Evolutionary conservation across 208 protist genomes (phyloP), one percentile per base, ranked within the genome.

Genomic region (Phytomonas francai): DNA sequence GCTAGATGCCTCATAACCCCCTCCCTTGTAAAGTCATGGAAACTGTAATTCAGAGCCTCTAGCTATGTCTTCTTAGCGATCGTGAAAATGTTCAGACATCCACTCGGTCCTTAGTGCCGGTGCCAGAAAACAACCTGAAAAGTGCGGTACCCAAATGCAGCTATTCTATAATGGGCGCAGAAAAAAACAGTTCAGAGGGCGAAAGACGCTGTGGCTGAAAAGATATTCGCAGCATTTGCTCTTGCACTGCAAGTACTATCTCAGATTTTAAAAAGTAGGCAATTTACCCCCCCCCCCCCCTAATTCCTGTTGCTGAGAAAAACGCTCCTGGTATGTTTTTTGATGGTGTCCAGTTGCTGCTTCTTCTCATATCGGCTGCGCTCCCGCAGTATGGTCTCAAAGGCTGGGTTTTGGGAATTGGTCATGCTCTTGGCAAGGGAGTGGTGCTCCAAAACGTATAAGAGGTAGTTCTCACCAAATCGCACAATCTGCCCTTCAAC

Each of bases 401-500:
- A 96, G 29, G 68, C 59, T 1, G 74, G 62, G 79, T 96, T 96
- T 66, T 78, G 77, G 59, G 79, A 83, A 49, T 87, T 59, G 25
- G 80, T 90, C 60, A 70, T 74, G 70, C 81, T 86, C 42, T 86
- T 80, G 3, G 85, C 84, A 16, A 93, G 78, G n/a, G 83, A 85
- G 36, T 79, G 76, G 65, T 80, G 88, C n/a, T 78, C 74, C 7
- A 93, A 56, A 16, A 87, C 86, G 78, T 92, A 93, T 6, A 96
- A 81, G 51, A 88, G 67, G 5, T 77, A 73, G 22, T 65, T 68
- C 11, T 69, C 30, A 36, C 70, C 74, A 32, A 51, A 71, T 45
- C 71, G 74, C 65, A 94, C 79, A 57, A 96, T 82, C 70, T 96
- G 88, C 9, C 86, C 84, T 67, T 93, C 88, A 3, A 96, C 66